These are phyloP conservation scores for Nothophytophthora sp. DNA, from an alignment of 352 stramenopile species.

Conservation along the genomic window DNA sequence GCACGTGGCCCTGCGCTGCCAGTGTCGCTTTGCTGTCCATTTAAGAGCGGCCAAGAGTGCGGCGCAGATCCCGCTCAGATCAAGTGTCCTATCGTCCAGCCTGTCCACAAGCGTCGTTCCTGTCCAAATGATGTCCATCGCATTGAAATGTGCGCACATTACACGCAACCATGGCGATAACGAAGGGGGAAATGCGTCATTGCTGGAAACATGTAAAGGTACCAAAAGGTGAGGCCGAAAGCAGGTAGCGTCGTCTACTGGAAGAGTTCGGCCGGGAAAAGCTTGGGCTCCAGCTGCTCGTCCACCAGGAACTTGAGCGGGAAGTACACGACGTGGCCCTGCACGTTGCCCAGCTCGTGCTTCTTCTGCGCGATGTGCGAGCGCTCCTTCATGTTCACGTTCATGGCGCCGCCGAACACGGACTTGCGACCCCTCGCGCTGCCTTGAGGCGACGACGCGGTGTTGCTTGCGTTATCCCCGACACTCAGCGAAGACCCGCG, in stretches of 20 bases:
- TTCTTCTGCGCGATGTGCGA: constrained; percentile 62
- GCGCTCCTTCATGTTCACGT: constrained; percentile 71
- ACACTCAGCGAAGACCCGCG: constrained; percentile 28
- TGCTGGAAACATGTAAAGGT: not conserved
- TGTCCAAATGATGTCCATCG: no score
- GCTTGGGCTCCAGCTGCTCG: constrained; percentile 79
- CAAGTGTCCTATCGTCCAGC: no score
- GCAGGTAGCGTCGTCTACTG: constrained; percentile 39
- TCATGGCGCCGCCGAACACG: constrained; percentile 64
- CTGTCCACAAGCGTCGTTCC: no score
- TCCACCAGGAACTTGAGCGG: constrained; percentile 83
- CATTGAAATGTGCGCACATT: no score
- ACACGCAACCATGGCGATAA: no score
- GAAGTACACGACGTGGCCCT: constrained; percentile 87
- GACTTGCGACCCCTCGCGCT: constrained; percentile 35
- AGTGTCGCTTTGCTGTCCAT: no score
- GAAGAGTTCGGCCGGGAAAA: constrained; percentile 80
- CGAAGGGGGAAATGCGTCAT: no score
- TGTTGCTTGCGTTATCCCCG: no score
- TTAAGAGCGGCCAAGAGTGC: no score
- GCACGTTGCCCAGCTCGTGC: constrained; percentile 65
- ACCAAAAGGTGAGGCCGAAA: not conserved
- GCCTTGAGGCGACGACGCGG: constrained; percentile 21
- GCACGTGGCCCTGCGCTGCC: no score
- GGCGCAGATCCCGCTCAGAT: no score